Conservation (phyloP, 2,329 filamentous ascomycete species). For the Paramyrothecium roridum region DNA sequence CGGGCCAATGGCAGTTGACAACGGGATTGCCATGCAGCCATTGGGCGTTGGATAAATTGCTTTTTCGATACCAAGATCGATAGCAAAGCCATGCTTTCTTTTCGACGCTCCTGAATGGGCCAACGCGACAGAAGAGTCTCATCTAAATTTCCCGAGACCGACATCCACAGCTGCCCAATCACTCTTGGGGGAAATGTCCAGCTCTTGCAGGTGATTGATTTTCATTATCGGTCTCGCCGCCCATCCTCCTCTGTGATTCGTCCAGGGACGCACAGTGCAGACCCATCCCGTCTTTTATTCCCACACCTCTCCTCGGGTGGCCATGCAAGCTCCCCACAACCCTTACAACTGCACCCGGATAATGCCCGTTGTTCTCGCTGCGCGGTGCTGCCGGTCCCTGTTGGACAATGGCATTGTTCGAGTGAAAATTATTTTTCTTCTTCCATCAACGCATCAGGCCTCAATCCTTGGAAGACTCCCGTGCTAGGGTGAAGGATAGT, state of each 20-base stretch:
- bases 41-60: constrained; percentile 16
- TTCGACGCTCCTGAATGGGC: background rate
- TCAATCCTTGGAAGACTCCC: too few species aligned
- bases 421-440: too few species aligned
- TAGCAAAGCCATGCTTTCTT: background rate
- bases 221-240: background rate
- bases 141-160: background rate
- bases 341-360: too few species aligned
- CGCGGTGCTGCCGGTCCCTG: background rate
- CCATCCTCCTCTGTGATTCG: background rate
- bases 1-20: constrained; percentile 20
- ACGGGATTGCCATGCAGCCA: constrained; percentile 11
- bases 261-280: background rate
- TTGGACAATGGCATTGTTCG: background rate
- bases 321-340: too few species aligned
- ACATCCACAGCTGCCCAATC: background rate
- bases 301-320: too few species aligned
- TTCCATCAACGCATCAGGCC: too few species aligned
- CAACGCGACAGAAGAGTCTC: background rate
- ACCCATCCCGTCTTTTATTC: background rate
- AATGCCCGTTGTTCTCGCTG: background rate
- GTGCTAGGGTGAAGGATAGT: too few species aligned
- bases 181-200: background rate
- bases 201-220: background rate
- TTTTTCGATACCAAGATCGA: background rate